Evolutionary conservation across 225 moss, liverwort and hornwort genomes (phyloP), one percentile per base, ranked within the genome.

Genomic region (Sphagnum tenellum): DNA sequence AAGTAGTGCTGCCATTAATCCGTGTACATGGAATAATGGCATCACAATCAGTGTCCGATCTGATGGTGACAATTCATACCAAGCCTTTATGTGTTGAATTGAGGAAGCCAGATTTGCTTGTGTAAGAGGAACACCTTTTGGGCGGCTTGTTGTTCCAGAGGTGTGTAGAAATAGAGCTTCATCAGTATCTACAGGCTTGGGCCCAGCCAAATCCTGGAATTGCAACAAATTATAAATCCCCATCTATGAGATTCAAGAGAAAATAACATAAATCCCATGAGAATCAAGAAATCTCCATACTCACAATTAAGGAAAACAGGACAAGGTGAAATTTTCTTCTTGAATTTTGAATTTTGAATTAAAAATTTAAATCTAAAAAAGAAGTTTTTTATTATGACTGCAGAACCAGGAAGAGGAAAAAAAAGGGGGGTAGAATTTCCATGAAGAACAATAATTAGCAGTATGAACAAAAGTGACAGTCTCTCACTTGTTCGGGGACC

Each of bases 1-100:
- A 0, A 98, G 88, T 12, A 93, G 72, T 14, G 69, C 86, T 29
- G 98, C 98, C 98, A 98, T 98, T 46, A 98, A 72, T 3, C 98
- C 98, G 59, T 98, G 98, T 1, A 98, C 98, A 61, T 98, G 98
- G 60, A 98, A 98, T 50, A 98, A 79, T 5, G 98, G 98, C 98
- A 98, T 98, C 50, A 93, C 98, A 5, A 98, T 67, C 9, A 98
- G 64, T 9, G 85, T 87, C 45, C 98, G 81, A 63, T 98, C 93
- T 3, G 76, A 56, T 4, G 87, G 67, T 8, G 77, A 71, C 4
- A 98, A 73, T 55, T 88, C 83, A 67, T 98, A 98, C 0, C 80
- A 76, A 10, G 80, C 78, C 2, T 80, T 73, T 55, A 98, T 98
- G 69, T 93, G 77, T 47, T 81, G 61, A 46, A 98, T 87, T 10